Evolutionary conservation across 78 protist genomes (phyloP).

Genomic region (Tieghemostelium lacteum): DNA sequence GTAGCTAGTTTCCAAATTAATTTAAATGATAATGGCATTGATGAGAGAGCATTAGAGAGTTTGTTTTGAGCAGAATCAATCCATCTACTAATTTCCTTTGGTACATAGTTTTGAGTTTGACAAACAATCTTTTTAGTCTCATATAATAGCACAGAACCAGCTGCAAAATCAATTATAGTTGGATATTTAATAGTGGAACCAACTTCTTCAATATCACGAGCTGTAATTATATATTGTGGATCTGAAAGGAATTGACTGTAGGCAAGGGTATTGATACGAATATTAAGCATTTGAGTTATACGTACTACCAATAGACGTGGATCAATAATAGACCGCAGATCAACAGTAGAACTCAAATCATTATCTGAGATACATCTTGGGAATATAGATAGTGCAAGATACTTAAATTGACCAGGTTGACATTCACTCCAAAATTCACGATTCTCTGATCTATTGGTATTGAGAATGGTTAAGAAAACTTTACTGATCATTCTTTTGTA

Average conservation of each 20-base stretch:
- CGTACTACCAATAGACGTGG: conserved; percentile 3
- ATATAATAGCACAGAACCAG: conserved; percentile 33
- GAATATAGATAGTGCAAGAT: conserved; percentile 27
- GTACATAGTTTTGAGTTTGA: neutral
- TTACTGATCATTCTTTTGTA: conserved; percentile 19
- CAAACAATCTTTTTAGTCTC: neutral
- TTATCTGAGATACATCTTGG: conserved; percentile 35
- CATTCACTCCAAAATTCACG: conserved; percentile 41
- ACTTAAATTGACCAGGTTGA: conserved; percentile 26
- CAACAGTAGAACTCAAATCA: neutral
- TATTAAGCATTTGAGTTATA: conserved; percentile 38
- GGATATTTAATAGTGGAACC: conserved; percentile 42
- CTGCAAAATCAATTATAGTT: conserved; percentile 38
- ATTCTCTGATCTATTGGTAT: neutral
- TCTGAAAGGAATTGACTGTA: conserved; percentile 35
- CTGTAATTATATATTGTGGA: conserved; percentile 33
- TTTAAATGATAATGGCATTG: conserved; percentile 52
- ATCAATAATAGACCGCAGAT: conserved; percentile 27
- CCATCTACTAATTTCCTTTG: conserved; percentile 30
- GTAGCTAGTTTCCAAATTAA: conserved; percentile 1
- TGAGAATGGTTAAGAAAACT: conserved; percentile 5
- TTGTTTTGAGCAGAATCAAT: conserved; percentile 40
- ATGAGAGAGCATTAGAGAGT: conserved; percentile 7
- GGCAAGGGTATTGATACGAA: conserved; percentile 27
- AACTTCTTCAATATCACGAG: conserved; percentile 46